Base-by-base conservation (phyloP, 2,329 filamentous ascomycete species). In the Ceratocystis colombiana region DNA sequence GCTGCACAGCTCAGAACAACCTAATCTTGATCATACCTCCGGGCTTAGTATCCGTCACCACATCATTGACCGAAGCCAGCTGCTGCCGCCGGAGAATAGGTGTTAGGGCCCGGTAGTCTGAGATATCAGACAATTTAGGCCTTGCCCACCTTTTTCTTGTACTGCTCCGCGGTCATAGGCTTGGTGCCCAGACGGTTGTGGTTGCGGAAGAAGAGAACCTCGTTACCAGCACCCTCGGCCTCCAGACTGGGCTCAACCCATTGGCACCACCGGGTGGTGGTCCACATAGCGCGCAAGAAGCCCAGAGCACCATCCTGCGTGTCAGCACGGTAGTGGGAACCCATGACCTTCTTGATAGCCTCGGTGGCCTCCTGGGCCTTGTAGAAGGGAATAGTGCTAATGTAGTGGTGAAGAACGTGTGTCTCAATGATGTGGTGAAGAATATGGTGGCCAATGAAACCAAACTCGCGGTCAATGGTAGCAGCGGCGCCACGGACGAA, bases 401-500 rank as follows among this genome's bases (percentile, higher is more conserved):
- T 85, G 78, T 96, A 97, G 84, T 97, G 93, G 82, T 97, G 93
- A 68, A 96, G 88, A 68, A 97, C 93, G 79, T 97, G 93, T 62
- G 93, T 96, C 82, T 96, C 93, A 76, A 96, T 88, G 77, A 97
- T 96, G 73, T 92, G 93, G 82, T 97, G 93, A 76, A 96, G 82
- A 69, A 97, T 83, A 71, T 88, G 83, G 72, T 91, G 90, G 68
- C 93, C 93, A 74, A 97, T 87, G 81, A 96, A 96, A 69, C 93
- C 93, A 74, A 96, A 96, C 76, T 97, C 93, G 72, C 93, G 92
- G 75, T 97, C 93, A 73, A 97, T 96, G 69, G 93, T 97, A 67
- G 93, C 92, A 68, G 91, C 92, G 67, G 93, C 93, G 72, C 93
- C 93, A 71, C 93, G 91, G 70, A 92, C 86, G 74, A 91, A 97